Evolutionary conservation across 1,284 basidiomycete species (phyloP).

Genomic region (Ceratobasidium sp.): DNA sequence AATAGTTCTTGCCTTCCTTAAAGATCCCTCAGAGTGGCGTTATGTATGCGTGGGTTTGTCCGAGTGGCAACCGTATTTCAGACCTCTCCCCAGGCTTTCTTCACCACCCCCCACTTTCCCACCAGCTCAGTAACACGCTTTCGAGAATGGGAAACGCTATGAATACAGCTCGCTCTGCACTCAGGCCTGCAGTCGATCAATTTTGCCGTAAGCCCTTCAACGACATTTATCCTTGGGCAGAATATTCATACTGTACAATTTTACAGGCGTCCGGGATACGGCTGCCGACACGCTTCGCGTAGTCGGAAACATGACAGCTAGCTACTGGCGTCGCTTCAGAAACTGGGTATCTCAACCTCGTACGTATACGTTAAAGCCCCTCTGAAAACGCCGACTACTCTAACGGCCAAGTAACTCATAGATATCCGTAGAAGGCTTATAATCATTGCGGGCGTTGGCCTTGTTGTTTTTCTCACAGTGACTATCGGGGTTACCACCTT

Average conservation of each 20-base stretch:
- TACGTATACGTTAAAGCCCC: neutral
- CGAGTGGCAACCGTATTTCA: neutral
- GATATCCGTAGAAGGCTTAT: neutral
- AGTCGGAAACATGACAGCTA: neutral
- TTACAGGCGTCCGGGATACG: neutral
- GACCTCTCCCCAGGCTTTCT: too few relatives aligned
- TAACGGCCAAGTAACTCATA: neutral
- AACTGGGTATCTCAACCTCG: slow-evolving; percentile 1
- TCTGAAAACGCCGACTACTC: neutral
- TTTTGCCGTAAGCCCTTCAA: neutral
- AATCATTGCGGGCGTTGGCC: neutral
- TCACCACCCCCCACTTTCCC: neutral
- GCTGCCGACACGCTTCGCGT: neutral
- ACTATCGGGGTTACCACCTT: neutral
- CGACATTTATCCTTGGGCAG: neutral
- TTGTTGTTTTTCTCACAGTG: neutral
- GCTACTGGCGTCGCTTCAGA: neutral
- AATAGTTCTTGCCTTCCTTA: too few relatives aligned
- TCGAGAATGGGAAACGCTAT: neutral
- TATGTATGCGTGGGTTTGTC: too few relatives aligned
- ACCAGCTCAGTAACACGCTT: neutral
- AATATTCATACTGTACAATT: too few relatives aligned
- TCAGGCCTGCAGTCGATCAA: neutral
- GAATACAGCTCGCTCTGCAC: neutral
- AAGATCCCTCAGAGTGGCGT: too few relatives aligned